Evolutionary conservation across 164 flowering plant species (phyloP).

Genomic region (Vitis labrusca): DNA sequence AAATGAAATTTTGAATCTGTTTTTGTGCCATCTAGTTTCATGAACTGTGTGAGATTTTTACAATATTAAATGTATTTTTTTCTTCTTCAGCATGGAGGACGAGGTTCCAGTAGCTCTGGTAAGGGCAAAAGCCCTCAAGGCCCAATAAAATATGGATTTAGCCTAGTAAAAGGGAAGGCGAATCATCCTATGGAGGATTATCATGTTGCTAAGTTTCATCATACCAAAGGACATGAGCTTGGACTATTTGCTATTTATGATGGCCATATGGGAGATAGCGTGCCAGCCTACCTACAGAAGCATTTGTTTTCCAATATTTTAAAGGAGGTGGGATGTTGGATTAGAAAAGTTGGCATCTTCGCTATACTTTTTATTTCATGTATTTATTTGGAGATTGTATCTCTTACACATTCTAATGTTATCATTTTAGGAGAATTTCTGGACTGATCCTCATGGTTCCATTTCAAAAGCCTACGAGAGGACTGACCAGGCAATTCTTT

Average conservation of each 20-base stretch:
- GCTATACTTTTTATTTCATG: too few species aligned
- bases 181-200: slow-evolving; percentile 11
- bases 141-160: slow-evolving; percentile 1
- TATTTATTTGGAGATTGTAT: too few species aligned
- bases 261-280: slow-evolving; percentile 7
- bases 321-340: neutral
- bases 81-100: neutral
- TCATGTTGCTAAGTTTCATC: slow-evolving; percentile 6
- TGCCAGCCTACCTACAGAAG: slow-evolving; percentile 7
- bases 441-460: neutral
- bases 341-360: too few species aligned
- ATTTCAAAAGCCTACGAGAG: slow-evolving; percentile 6
- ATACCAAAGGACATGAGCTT: neutral
- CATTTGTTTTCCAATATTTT: slow-evolving; percentile 5
- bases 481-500: slow-evolving; percentile 4
- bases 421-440: slow-evolving; percentile 1
- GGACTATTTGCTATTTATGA: slow-evolving; percentile 7
- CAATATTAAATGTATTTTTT: neutral
- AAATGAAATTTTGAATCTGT: too few species aligned
- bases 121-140: slow-evolving; percentile 5
- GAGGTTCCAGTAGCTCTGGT: neutral
- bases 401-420: neutral
- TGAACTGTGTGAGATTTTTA: neutral
- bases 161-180: slow-evolving; percentile 8
- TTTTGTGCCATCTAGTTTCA: neutral